Evolutionary conservation across 345 rosid genomes (phyloP).

Genomic region (Pistacia integerrima): DNA sequence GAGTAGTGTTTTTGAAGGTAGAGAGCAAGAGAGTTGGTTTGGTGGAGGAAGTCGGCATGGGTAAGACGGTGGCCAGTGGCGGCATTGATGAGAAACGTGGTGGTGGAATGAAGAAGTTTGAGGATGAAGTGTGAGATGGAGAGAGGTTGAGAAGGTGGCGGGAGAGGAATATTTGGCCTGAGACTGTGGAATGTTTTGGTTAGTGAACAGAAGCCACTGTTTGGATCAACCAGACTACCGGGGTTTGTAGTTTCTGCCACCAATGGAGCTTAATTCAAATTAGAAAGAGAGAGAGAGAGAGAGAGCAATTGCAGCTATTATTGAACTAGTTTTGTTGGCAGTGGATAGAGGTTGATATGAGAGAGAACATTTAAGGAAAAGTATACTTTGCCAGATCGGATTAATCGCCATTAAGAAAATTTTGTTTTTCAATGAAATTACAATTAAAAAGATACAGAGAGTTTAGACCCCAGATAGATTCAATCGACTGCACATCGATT

Average conservation of each 20-base stretch:
- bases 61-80: conserved; percentile 41
- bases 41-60: conserved; percentile 50
- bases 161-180: conserved; percentile 50
- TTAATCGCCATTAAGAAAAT: no score
- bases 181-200: conserved; percentile 58
- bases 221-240: conserved; percentile 31
- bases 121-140: conserved; percentile 47
- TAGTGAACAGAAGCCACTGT: conserved; percentile 47
- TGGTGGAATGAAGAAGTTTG: conserved; percentile 49
- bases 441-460: no score
- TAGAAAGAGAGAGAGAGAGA: neutral
- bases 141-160: conserved; percentile 49
- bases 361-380: conserved; percentile 39
- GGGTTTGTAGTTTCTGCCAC: conserved; percentile 5
- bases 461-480: no score
- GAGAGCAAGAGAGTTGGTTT: conserved; percentile 44
- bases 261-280: neutral
- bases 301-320: neutral
- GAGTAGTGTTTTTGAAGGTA: conserved; percentile 39
- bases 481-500: no score
- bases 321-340: neutral
- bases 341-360: conserved; percentile 15
- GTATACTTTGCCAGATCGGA: no score
- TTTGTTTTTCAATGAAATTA: no score
- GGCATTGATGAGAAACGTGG: conserved; percentile 46